Base-by-base conservation (phyloP, 768 basidiomycete species). In the Mycena epipterygia region DNA sequence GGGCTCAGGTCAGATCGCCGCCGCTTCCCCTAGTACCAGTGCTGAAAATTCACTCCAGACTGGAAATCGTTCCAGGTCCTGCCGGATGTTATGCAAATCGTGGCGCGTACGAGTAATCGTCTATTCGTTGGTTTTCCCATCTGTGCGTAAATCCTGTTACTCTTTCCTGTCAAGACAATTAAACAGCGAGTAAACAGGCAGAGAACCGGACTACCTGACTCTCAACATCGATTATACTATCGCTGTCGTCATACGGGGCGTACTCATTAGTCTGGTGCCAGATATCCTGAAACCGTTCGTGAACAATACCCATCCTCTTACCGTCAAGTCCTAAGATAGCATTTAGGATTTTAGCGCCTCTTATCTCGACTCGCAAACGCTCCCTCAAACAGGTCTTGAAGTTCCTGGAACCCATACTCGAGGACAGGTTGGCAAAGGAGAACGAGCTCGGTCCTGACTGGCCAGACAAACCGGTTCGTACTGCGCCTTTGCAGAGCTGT, bases 391-490 rank as follows among this genome's bases (percentile, higher is more conserved):
- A 39, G 19, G 19, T 19, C 12, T 23, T 62, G 32, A 68, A 70
- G n/a, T 64, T 72, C 30, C 56, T 84, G 30, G 71, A 66, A 19
- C 80, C 81, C 1, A 63, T 79, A 17, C 77, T 85, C 21, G 76
- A 79, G 29, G 77, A 82, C 23, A 74, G 82, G 7, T 71, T 62
- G 46, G 55, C 39, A 16, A 69, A 68, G 55, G 62, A 76, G 35
- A 64, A 75, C 2, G 68, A 79, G 33, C 70, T 76, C 19, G 78
- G 79, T 4, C 27, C 71, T 2, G 70, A 79, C 14, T 81, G 79
- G 76, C 32, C 64, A 0, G 78, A 79, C 17, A 80, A 75, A 56
- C 79, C 84, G n/a, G 83, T 84, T 51, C 0, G 81, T 44, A 19
- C 7, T 23, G 8, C 44, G 2, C 7, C n/a, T 46, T 46, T 23